Percentiles rank a stretch among this genome's conserved stretches.
Evolutionary conservation across 768 basidiomycete genomes (phyloP).

Genomic region (Macrolepiota dolichaula): DNA sequence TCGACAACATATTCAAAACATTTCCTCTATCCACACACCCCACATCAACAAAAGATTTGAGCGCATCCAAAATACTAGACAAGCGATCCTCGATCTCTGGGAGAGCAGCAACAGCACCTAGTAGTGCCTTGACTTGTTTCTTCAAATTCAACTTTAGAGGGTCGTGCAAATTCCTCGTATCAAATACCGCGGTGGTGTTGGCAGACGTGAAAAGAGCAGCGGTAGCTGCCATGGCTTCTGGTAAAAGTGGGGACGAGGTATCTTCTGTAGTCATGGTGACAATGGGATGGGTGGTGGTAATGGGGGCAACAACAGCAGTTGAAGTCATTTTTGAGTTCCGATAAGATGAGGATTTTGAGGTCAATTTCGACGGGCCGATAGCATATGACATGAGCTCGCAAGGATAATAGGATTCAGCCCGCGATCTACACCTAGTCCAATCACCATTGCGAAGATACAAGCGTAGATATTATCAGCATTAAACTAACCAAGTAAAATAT

Average conservation of each 20-base stretch:
- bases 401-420: neutral
- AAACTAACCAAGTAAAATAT: neutral
- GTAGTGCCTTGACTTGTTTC: constrained; percentile 47
- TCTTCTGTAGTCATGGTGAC: neutral
- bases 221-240: constrained; percentile 2
- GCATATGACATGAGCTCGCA: neutral
- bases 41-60: neutral
- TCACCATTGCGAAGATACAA: neutral
- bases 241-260: neutral
- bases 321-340: constrained; percentile 20
- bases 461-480: neutral
- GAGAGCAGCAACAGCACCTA: constrained; percentile 38
- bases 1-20: constrained; percentile 6
- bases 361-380: neutral
- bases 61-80: neutral
- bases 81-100: constrained; percentile 23
- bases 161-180: constrained; percentile 30
- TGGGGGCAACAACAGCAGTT: constrained; percentile 25
- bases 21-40: neutral
- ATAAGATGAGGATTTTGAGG: constrained; percentile 2
- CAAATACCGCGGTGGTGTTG: constrained; percentile 3
- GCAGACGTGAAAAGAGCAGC: constrained; percentile 8
- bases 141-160: constrained; percentile 58
- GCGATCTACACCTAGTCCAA: neutral
- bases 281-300: neutral